phyloP scores from a whole-genome alignment of 2,329 filamentous ascomycete genomes.

The Arthrobotrys musiformis region DNA sequence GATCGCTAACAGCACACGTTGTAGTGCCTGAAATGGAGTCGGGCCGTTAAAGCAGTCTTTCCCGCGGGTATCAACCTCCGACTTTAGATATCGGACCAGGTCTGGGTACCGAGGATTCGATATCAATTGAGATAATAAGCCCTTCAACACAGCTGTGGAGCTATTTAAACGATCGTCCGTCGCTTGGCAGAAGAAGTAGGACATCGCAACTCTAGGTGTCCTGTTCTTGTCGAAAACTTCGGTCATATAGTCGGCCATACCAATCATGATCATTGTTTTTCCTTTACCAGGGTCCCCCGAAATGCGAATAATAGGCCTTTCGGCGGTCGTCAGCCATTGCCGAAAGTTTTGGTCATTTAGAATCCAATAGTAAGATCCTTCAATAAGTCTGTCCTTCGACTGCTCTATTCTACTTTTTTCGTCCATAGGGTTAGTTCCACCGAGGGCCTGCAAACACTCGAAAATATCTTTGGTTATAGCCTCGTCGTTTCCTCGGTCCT shows the following conservation, averaged over 20 bases:
- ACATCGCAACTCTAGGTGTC: not conserved
- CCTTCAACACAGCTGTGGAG: not conserved
- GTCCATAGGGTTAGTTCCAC: not conserved
- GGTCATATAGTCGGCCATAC: not conserved
- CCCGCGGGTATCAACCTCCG: not conserved
- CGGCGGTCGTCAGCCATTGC: not conserved
- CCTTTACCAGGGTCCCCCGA: constrained; percentile 23
- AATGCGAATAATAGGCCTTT: not conserved
- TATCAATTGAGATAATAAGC: not conserved
- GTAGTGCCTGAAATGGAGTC: not conserved
- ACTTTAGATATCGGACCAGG: not conserved
- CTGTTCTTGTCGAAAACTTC: not conserved
- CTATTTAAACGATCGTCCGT: constrained; percentile 2
- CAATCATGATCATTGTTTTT: constrained; percentile 33
- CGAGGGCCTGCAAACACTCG: not conserved
- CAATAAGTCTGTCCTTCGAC: constrained; percentile 10
- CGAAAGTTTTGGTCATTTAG: not conserved
- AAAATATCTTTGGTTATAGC: constrained; percentile 4
- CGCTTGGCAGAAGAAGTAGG: constrained; percentile 26
- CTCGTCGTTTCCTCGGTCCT: not conserved
- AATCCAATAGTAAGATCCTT: constrained; percentile 5
- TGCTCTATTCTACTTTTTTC: constrained; percentile 15
- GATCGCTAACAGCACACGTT: not conserved
- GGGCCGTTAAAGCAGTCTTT: not conserved
- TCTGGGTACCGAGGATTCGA: not conserved